Conservation (phyloP, 768 basidiomycete species). For the Podaxis sp. region DNA sequence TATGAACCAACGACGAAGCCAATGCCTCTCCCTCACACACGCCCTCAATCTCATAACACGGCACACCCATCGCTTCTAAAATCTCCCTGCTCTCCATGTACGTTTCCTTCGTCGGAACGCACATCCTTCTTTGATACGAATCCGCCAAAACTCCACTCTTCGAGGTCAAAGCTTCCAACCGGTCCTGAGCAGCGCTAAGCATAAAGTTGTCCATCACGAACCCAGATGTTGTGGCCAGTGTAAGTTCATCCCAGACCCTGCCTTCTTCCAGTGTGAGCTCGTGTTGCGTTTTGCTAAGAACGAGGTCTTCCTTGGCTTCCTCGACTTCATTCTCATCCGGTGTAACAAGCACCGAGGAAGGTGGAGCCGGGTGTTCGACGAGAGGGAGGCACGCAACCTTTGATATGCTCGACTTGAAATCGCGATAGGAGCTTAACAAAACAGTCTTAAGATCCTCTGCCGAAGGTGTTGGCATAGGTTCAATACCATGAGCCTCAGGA, state of each 20-base stretch:
- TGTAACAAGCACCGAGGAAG: slow-evolving; percentile 16
- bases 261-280: slow-evolving; percentile 62
- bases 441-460: slow-evolving; percentile 28
- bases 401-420: slow-evolving; percentile 46
- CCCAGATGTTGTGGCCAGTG: slow-evolving; percentile 13
- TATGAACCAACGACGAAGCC: slow-evolving; percentile 71
- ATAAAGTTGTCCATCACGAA: neutral
- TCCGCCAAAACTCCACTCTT: slow-evolving; percentile 57
- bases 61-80: slow-evolving; percentile 78
- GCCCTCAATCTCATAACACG: slow-evolving; percentile 64
- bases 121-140: slow-evolving; percentile 64
- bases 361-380: slow-evolving; percentile 11
- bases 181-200: slow-evolving; percentile 1
- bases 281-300: slow-evolving; percentile 61
- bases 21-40: slow-evolving; percentile 85
- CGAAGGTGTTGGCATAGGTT: neutral
- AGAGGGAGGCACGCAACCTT: slow-evolving; percentile 40
- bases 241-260: slow-evolving; percentile 51
- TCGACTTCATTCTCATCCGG: slow-evolving; percentile 30
- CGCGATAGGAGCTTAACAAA: slow-evolving; percentile 43
- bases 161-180: slow-evolving; percentile 35
- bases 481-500: neutral
- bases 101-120: slow-evolving; percentile 59
- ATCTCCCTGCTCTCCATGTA: slow-evolving; percentile 72
- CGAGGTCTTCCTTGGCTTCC: slow-evolving; percentile 38